These are phyloP conservation scores for Trichoderma erinaceum DNA, from an alignment of 495 filamentous ascomycete species.

Conservation along the genomic window DNA sequence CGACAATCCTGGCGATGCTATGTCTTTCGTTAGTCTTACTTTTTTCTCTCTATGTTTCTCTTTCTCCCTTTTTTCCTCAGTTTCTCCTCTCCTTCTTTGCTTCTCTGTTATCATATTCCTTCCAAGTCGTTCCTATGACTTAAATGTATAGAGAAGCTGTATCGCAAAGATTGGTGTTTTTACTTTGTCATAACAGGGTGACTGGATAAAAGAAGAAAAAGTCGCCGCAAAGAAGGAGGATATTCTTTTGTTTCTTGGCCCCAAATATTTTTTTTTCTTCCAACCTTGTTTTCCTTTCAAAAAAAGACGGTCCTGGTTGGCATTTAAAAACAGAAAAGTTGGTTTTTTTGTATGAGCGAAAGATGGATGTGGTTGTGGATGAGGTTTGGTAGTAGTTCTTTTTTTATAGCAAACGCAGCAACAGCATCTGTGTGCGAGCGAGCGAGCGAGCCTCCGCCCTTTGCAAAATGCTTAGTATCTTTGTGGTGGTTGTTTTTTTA, in stretches of 20 bases:
- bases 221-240: not conserved
- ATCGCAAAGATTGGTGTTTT: not conserved
- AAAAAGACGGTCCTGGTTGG: slow-evolving; percentile 1
- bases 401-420: slow-evolving; percentile 1
- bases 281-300: not conserved
- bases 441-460: not conserved
- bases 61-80: not conserved
- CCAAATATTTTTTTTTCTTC: slow-evolving; percentile 8
- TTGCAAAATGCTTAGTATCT: slow-evolving; percentile 1
- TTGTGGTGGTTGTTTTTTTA: not conserved
- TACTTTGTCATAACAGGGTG: not conserved
- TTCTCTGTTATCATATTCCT: not conserved
- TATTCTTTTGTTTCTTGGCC: too few relatives aligned
- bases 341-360: slow-evolving; percentile 25
- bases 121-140: not conserved
- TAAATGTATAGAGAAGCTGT: not conserved
- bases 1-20: slow-evolving; percentile 11
- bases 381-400: not conserved
- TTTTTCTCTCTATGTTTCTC: slow-evolving; percentile 5
- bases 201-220: not conserved
- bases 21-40: slow-evolving; percentile 10
- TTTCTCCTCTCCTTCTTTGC: not conserved
- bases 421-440: not conserved
- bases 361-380: slow-evolving; percentile 16
- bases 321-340: slow-evolving; percentile 17